A percentile compares a stretch with the other conserved stretches of the same genome.
These are phyloP conservation scores for Hypocrella siamensis DNA, from an alignment of 2,329 filamentous ascomycete genomes.

Conservation along the genomic window DNA sequence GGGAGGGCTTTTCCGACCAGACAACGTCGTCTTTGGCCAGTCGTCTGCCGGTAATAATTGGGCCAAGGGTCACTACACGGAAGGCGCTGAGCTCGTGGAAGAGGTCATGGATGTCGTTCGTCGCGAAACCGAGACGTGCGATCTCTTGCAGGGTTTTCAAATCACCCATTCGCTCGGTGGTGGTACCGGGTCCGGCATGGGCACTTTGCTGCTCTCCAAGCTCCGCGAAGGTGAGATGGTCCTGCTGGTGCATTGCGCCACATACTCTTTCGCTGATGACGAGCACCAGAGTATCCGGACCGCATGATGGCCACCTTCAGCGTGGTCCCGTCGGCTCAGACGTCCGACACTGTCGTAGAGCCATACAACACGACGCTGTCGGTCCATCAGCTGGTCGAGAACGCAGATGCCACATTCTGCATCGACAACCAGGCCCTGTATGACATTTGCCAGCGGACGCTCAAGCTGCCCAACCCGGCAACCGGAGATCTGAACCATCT, in stretches of 20 bases:
- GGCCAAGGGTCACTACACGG: constrained; percentile 99
- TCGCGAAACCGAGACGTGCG: constrained; percentile 93
- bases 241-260: neutral
- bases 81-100: constrained; percentile 97
- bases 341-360: constrained; percentile 98
- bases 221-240: constrained; percentile 56
- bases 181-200: constrained; percentile 99
- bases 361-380: constrained; percentile 99
- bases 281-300: constrained; percentile 72
- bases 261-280: neutral
- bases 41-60: constrained; percentile 99
- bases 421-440: constrained; percentile 99
- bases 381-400: constrained; percentile 97
- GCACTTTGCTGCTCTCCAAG: constrained; percentile 97
- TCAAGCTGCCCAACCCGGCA: constrained; percentile 96
- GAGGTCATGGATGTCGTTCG: constrained; percentile 95
- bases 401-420: constrained; percentile 99
- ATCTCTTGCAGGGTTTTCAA: constrained; percentile 99
- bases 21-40: constrained; percentile 99
- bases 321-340: constrained; percentile 94
- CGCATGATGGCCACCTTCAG: constrained; percentile 99
- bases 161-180: constrained; percentile 99
- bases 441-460: constrained; percentile 99
- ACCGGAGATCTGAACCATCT: constrained; percentile 99
- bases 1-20: constrained; percentile 95